phyloP scores from a whole-genome alignment of 2,329 filamentous ascomycete species.

The Aspergillus eucalypticola region DNA sequence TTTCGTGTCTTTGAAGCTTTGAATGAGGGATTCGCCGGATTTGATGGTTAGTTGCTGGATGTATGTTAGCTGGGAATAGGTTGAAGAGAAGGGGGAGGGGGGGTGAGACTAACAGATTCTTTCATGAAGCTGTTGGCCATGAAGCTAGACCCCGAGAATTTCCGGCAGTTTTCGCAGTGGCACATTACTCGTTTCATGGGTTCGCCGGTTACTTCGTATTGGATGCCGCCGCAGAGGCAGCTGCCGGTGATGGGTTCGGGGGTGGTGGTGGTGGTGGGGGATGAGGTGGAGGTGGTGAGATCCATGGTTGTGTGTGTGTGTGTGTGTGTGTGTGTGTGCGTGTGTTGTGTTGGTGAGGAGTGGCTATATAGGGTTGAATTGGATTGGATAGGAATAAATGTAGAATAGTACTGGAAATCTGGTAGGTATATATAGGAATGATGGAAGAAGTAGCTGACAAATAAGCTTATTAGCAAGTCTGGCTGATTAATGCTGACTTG shows the following conservation, averaged over 20 bases:
- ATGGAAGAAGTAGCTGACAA: no score
- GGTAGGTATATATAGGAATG: no score
- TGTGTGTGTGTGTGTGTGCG: no score
- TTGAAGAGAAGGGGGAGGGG: not conserved
- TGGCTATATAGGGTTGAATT: no score
- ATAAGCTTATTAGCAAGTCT: not conserved
- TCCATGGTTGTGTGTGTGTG: not conserved
- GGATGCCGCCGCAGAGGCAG: constrained; percentile 25
- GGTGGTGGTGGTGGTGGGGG: not conserved
- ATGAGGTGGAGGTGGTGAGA: not conserved
- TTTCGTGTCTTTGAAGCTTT: not conserved
- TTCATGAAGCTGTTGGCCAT: constrained; percentile 23
- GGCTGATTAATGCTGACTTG: not conserved
- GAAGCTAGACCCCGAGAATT: constrained; percentile 23
- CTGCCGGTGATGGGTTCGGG: constrained; percentile 13
- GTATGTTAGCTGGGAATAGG: no score
- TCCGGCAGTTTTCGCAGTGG: constrained; percentile 28
- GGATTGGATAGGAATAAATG: no score
- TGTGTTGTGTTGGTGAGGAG: no score
- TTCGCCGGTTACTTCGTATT: constrained; percentile 20
- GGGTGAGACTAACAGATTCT: constrained; percentile 11
- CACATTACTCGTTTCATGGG: constrained; percentile 20
- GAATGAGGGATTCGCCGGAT: not conserved
- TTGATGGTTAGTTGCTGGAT: constrained; percentile 16
- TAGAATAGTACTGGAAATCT: no score